These are phyloP conservation scores for Massospora cicadina DNA, from an alignment of 371 early-diverging fungal genomes.

Conservation along the genomic window DNA sequence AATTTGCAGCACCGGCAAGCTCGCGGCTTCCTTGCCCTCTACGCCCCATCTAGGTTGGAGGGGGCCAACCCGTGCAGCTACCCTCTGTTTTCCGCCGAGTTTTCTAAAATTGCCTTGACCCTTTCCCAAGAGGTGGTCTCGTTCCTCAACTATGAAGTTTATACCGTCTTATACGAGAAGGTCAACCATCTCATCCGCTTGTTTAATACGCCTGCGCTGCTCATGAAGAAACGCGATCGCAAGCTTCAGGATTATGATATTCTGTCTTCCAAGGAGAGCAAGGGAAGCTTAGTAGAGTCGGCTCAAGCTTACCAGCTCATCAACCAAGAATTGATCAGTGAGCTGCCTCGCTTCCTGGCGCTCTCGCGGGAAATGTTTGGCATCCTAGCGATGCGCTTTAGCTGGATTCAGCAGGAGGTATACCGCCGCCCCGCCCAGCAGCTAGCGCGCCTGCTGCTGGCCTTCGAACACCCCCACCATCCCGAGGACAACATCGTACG, in stretches of 20 bases:
- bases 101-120: neutral
- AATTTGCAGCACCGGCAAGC: neutral
- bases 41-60: neutral
- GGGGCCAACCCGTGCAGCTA: neutral
- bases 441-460: neutral
- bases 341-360: slow-evolving; percentile 2
- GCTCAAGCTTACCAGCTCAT: slow-evolving; percentile 5
- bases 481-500: neutral
- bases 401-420: neutral
- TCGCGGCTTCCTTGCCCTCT: neutral
- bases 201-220: neutral
- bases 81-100: neutral
- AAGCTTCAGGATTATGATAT: neutral
- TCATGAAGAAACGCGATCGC: slow-evolving; percentile 8
- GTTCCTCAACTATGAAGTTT: slow-evolving; percentile 1
- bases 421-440: neutral
- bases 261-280: neutral
- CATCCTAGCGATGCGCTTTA: neutral
- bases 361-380: neutral
- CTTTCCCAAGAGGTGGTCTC: neutral
- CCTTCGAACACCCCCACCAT: neutral
- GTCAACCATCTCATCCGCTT: neutral
- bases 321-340: neutral
- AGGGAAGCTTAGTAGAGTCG: neutral
- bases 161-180: slow-evolving; percentile 3